phyloP scores from a whole-genome alignment of 1,284 basidiomycete genomes.

The Microstroma glucosiphilum region DNA sequence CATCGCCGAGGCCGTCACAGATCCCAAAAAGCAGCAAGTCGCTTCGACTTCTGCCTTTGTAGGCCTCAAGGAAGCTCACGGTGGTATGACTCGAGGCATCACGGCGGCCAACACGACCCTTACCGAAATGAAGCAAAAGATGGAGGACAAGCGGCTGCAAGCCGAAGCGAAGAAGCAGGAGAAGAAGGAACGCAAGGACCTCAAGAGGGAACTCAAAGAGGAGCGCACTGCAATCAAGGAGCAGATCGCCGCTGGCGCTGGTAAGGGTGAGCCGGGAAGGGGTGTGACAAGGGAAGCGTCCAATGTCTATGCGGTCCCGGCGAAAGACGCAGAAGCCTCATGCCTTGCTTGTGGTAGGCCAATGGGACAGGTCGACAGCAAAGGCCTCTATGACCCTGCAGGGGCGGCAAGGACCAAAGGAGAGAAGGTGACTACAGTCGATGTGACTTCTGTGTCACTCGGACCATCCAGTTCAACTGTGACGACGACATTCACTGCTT shows the following conservation, averaged over 20 bases:
- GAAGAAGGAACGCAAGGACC: slow-evolving; percentile 10
- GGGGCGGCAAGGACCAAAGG: not conserved
- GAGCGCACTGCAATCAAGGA: slow-evolving; percentile 11
- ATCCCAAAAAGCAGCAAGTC: slow-evolving; percentile 11
- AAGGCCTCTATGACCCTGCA: not conserved
- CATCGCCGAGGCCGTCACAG: slow-evolving; percentile 12
- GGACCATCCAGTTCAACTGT: slow-evolving; percentile 2
- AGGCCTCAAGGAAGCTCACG: not conserved
- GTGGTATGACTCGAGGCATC: slow-evolving; percentile 6
- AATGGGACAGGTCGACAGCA: not conserved
- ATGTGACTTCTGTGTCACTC: not conserved
- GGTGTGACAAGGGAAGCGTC: not conserved
- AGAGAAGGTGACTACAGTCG: slow-evolving; percentile 6
- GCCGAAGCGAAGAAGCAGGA: slow-evolving; percentile 14
- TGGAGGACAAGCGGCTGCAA: slow-evolving; percentile 7
- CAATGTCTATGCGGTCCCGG: not conserved
- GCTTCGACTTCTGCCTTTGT: not conserved
- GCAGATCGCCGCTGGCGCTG: not conserved
- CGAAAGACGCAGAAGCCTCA: not conserved
- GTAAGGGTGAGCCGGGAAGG: not conserved
- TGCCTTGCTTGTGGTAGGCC: not conserved
- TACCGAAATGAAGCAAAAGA: slow-evolving; percentile 10
- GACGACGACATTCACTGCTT: slow-evolving; percentile 10
- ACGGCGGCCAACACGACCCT: slow-evolving; percentile 5
- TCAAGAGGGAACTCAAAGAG: slow-evolving; percentile 13